Evolutionary conservation across 495 filamentous ascomycete genomes (phyloP).

Genomic region (Aspergillus sclerotiicarbonarius): DNA sequence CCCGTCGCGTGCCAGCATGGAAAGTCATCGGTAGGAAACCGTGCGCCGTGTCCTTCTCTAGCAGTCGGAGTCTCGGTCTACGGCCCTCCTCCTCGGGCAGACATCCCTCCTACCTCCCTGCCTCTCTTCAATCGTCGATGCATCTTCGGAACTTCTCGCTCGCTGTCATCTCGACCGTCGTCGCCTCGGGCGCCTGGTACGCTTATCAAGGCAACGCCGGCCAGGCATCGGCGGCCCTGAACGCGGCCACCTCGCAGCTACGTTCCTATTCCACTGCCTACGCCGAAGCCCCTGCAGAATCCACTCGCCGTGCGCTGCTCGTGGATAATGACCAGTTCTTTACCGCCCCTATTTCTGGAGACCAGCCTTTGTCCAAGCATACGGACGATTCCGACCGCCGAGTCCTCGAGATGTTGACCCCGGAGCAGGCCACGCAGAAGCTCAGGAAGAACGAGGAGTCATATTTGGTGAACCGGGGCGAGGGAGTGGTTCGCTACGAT

Average conservation of each 20-base stretch:
- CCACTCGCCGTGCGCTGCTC: conserved; percentile 52
- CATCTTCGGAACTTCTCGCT: conserved; percentile 62
- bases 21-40: conserved; percentile 48
- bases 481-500: conserved; percentile 93
- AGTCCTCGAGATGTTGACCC: conserved; percentile 91
- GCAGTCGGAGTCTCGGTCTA: conserved; percentile 45
- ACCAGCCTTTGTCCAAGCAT: conserved; percentile 81
- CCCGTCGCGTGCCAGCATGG: conserved; percentile 56
- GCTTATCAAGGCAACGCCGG: conserved; percentile 49
- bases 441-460: conserved; percentile 86
- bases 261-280: conserved; percentile 32
- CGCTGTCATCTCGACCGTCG: conserved; percentile 58
- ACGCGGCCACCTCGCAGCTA: conserved; percentile 24
- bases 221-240: conserved; percentile 23
- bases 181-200: conserved; percentile 66
- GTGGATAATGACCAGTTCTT: conserved; percentile 84
- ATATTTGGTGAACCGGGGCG: conserved; percentile 83
- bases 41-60: conserved; percentile 41
- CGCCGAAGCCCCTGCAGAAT: conserved; percentile 30
- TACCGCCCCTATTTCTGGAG: conserved; percentile 73
- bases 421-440: conserved; percentile 89
- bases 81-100: conserved; percentile 42
- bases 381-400: conserved; percentile 77
- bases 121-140: conserved; percentile 56
- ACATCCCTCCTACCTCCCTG: conserved; percentile 35